These are phyloP conservation scores for Aaosphaeria arxii DNA, from an alignment of 2,329 filamentous ascomycete species.

Conservation along the genomic window DNA sequence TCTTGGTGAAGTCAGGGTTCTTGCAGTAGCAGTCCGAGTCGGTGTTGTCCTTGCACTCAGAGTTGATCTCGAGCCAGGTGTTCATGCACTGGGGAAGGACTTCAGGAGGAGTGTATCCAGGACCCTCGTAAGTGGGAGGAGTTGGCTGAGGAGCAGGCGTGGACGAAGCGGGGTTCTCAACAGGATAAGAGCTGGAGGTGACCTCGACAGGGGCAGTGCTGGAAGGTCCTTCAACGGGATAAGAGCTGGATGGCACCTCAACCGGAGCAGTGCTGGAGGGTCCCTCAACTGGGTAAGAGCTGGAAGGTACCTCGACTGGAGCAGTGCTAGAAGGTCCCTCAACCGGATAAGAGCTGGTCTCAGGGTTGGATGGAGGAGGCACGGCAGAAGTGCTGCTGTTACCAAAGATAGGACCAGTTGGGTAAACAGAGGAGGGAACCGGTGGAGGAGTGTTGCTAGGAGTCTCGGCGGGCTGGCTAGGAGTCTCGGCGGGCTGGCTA, in stretches of 20 bases:
- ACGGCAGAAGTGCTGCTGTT: neutral
- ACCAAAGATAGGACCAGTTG: neutral
- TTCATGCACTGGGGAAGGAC: conserved; percentile 86
- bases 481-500: neutral
- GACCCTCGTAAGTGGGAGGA: conserved; percentile 8
- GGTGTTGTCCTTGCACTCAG: conserved; percentile 79
- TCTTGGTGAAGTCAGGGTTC: conserved; percentile 68
- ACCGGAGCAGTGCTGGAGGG: neutral
- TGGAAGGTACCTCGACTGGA: conserved; percentile 2
- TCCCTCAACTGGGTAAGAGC: conserved; percentile 1
- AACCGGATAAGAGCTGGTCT: neutral
- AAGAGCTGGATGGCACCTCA: neutral
- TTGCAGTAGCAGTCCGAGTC: conserved; percentile 87
- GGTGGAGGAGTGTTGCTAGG: neutral
- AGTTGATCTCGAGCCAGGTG: conserved; percentile 71
- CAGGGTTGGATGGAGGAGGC: neutral
- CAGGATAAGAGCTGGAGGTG: conserved; percentile 7
- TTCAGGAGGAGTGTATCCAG: conserved; percentile 50
- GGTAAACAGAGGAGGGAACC: neutral
- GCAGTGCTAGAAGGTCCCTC: neutral
- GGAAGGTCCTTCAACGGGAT: neutral
- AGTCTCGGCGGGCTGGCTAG: neutral
- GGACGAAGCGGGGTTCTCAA: neutral
- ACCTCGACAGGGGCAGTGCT: neutral
- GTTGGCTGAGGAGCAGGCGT: conserved; percentile 6